phyloP scores from a whole-genome alignment of 2,329 filamentous ascomycete genomes.

The Fusarium sp. region DNA sequence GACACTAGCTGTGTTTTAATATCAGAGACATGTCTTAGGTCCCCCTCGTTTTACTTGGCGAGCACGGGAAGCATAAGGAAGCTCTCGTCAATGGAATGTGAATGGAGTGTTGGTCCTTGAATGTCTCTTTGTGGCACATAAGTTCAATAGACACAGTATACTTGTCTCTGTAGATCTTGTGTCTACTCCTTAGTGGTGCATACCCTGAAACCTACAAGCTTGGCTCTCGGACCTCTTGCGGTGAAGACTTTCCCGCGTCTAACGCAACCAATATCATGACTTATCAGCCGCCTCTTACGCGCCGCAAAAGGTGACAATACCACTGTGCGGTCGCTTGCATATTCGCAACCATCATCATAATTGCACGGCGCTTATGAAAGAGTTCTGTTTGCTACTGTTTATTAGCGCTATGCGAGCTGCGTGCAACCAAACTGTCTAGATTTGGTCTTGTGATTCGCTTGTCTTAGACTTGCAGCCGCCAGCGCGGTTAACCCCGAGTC shows the following conservation, averaged over 20 bases:
- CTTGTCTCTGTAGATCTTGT: background rate
- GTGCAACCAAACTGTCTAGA: constrained; percentile 22
- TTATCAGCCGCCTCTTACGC: constrained; percentile 36
- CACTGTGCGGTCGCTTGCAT: constrained; percentile 14
- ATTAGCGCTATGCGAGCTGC: constrained; percentile 8
- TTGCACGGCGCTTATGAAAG: constrained; percentile 25
- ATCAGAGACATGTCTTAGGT: constrained; percentile 24
- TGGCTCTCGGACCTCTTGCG: constrained; percentile 11
- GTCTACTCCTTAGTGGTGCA: constrained; percentile 15
- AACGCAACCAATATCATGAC: constrained; percentile 13
- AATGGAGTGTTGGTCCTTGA: constrained; percentile 1
- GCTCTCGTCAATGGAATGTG: background rate
- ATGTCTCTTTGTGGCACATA: background rate
- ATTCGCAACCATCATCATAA: constrained; percentile 15
- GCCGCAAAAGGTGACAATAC: constrained; percentile 21
- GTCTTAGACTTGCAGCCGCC: constrained; percentile 27
- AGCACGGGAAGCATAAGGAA: constrained; percentile 1
- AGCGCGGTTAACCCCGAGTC: constrained; percentile 25
- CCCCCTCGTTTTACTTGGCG: constrained; percentile 17
- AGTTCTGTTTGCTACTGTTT: background rate
- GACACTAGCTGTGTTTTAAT: constrained; percentile 4
- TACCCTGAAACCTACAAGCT: constrained; percentile 18
- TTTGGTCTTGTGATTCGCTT: constrained; percentile 23
- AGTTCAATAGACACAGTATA: background rate
- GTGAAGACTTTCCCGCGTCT: constrained; percentile 30